Percentiles rank a stretch among this genome's conserved stretches.
Evolutionary conservation across 1,284 basidiomycete species (phyloP).

Genomic region (Leccinum angustisporum): DNA sequence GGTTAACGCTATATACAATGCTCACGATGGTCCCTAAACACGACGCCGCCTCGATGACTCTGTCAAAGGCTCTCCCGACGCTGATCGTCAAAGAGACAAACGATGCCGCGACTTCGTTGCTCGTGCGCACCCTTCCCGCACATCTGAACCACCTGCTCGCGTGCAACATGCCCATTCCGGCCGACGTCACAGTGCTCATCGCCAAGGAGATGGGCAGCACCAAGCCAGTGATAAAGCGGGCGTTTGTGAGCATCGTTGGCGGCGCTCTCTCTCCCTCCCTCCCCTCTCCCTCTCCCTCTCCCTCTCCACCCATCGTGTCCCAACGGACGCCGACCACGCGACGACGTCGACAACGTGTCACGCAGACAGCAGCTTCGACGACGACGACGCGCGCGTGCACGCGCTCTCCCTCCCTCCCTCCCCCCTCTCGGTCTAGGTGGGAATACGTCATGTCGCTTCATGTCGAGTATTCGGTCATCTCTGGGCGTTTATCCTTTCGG

Average conservation of each 20-base stretch:
- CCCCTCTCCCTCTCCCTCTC: too few species aligned
- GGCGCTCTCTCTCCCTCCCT: neutral
- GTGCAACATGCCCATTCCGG: conserved; percentile 36
- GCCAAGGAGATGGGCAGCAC: conserved; percentile 64
- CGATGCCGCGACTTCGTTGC: conserved; percentile 58
- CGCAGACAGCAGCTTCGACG: too few species aligned
- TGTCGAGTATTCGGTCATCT: conserved; percentile 19
- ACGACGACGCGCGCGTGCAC: too few species aligned
- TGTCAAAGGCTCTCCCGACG: conserved; percentile 56
- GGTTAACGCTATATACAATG: conserved; percentile 80
- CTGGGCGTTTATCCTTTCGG: conserved; percentile 18
- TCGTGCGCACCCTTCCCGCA: conserved; percentile 53
- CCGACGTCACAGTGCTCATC: conserved; percentile 50
- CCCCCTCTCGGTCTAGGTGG: too few species aligned
- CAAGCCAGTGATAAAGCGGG: conserved; percentile 54
- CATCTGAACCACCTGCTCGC: conserved; percentile 62
- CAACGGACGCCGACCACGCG: too few species aligned
- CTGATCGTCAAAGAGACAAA: conserved; percentile 79
- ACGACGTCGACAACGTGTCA: too few species aligned
- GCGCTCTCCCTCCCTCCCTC: too few species aligned
- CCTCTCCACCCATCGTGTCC: too few species aligned
- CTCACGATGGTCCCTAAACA: conserved; percentile 57
- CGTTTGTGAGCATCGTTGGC: conserved; percentile 55
- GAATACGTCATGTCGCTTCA: conserved; percentile 20
- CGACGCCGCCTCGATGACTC: conserved; percentile 46